Base-by-base conservation (phyloP, 2,329 filamentous ascomycete genomes). In the Thelonectria olida region DNA sequence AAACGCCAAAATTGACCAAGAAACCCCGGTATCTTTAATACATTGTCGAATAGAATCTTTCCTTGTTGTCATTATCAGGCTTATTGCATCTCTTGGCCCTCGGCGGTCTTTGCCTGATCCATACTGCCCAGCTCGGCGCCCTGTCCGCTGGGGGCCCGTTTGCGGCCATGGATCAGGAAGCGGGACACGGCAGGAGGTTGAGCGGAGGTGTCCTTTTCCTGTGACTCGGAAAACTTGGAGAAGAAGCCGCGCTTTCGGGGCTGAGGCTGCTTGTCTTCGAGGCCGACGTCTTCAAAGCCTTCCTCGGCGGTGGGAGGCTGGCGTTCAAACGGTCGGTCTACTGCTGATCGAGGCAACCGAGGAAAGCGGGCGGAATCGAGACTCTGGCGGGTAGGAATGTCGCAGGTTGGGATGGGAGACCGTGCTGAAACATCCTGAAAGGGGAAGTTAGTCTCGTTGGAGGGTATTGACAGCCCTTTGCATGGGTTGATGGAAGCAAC, bases 261-360 rank as follows among this genome's bases (percentile, higher is more conserved):
- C 41, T 72, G 76, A 19, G 55, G 57, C 58, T 74, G 78, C 63
- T 88, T 89, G 49, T 96, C 92, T 67, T 97, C 94, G 60, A 98
- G 81, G 4, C 93, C 93, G 8, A 98, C 92, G 53, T 98, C 95
- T 75, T 97, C 95, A 69, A 98, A 97, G 6, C 82, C 83, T 72
- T 96, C 92, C 70, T 96, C 92, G 41, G 88, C 85, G 27, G 89
- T 91, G n/a, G 87, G 83, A 25, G 85, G 83, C 55, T 88, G 84
- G 71, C 80, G 81, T 56, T 87, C 85, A 67, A 89, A 86, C 51
- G 82, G 83, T 58, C 82, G 83, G 63, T 86, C 82, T 54, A 90
- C 76, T 7, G 88, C 84, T 8, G 88, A 86, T 62, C 90, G 84
- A 17, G 88, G 87, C 42, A 87, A 81, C 59, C 89, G 84, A 58